Conservation (phyloP, 225 moss, liverwort and hornwort genomes). For the Bryum argenteum region DNA sequence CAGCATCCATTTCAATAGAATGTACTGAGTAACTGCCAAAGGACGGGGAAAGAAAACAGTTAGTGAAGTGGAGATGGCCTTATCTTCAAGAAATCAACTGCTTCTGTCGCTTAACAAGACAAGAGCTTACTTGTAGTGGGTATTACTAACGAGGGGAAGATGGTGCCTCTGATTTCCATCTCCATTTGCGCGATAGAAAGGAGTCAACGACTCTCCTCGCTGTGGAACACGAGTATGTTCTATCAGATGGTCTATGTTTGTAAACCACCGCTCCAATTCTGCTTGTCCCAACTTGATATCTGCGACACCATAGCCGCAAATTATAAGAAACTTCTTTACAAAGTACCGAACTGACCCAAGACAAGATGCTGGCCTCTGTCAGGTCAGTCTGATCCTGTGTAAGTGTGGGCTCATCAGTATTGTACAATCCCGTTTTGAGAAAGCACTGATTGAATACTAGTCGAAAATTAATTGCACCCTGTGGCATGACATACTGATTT, state of each 20-base stretch:
- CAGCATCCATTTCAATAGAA: constrained; percentile 75
- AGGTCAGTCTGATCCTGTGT: background rate
- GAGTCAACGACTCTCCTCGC: constrained; percentile 89
- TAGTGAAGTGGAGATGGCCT: background rate
- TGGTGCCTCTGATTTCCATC: constrained; percentile 75
- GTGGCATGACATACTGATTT: background rate
- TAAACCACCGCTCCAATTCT: constrained; percentile 89
- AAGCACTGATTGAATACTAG: background rate
- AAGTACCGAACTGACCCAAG: background rate
- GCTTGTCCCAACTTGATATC: constrained; percentile 77
- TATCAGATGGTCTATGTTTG: constrained; percentile 80
- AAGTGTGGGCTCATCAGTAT: background rate
- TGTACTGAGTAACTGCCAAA: constrained; percentile 81
- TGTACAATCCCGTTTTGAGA: background rate
- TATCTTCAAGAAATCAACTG: background rate
- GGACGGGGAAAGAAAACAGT: background rate
- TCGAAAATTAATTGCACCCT: constrained; percentile 20
- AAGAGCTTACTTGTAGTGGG: constrained; percentile 76
- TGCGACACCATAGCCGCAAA: constrained; percentile 26
- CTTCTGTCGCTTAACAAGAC: background rate
- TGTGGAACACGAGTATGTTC: constrained; percentile 97
- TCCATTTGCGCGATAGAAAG: constrained; percentile 85
- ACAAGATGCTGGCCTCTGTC: constrained; percentile 1
- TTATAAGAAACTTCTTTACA: constrained; percentile 16
- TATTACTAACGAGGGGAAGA: constrained; percentile 83